These are phyloP conservation scores for Plantago lanceolata DNA, from an alignment of 305 asterid genomes.

Conservation along the genomic window DNA sequence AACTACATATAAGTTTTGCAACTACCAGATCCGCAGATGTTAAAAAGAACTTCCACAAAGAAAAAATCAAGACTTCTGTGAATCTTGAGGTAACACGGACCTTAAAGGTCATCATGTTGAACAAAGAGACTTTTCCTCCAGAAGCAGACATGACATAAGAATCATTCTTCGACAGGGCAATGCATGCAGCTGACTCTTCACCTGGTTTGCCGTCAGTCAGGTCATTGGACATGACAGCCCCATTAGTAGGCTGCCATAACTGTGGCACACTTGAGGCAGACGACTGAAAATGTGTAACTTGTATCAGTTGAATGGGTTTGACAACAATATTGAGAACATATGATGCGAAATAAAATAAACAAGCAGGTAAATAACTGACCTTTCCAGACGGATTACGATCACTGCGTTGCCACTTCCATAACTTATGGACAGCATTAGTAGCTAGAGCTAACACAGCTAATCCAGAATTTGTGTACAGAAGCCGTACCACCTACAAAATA, in stretches of 20 bases:
- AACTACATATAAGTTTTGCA: slow-evolving; percentile 21
- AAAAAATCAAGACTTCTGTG: slow-evolving; percentile 1
- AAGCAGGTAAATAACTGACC: slow-evolving; percentile 37
- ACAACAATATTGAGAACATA: slow-evolving; percentile 3
- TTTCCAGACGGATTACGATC: slow-evolving; percentile 88
- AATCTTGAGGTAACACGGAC: slow-evolving; percentile 33
- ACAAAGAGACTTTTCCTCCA: slow-evolving; percentile 91
- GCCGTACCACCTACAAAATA: slow-evolving; percentile 60
- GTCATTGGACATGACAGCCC: slow-evolving; percentile 86
- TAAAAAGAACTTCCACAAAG: background rate
- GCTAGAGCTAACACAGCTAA: slow-evolving; percentile 73
- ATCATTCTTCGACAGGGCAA: slow-evolving; percentile 88
- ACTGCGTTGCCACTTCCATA: slow-evolving; percentile 94
- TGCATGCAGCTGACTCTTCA: slow-evolving; percentile 85
- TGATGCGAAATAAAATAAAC: slow-evolving; percentile 13
- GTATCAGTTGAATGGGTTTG: slow-evolving; percentile 14
- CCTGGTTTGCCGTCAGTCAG: slow-evolving; percentile 58
- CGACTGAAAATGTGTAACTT: slow-evolving; percentile 48
- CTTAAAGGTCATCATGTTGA: slow-evolving; percentile 98
- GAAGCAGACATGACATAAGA: slow-evolving; percentile 98
- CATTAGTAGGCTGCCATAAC: slow-evolving; percentile 83
- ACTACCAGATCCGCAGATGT: slow-evolving; percentile 11
- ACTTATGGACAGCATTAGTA: slow-evolving; percentile 86
- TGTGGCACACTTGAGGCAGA: slow-evolving; percentile 74
- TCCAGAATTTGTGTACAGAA: slow-evolving; percentile 82